phyloP scores from a whole-genome alignment of 306 rosid genomes.

The Inga leiocalycina region DNA sequence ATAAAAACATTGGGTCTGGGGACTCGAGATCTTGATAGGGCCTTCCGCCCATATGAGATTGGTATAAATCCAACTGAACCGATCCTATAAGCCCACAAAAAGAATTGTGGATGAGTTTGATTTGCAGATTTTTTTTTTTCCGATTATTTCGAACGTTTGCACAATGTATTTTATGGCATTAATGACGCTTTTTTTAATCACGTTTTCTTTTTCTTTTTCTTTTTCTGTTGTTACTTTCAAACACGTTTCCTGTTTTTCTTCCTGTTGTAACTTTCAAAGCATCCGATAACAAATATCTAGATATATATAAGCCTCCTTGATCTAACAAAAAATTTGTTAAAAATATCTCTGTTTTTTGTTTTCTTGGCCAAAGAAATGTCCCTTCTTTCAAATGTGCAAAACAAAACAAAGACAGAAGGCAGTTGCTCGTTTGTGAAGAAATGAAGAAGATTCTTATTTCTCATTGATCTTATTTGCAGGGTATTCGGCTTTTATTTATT shows the following conservation, averaged over 20 bases:
- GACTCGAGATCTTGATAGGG: neutral
- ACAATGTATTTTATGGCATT: neutral
- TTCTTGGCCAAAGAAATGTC: neutral
- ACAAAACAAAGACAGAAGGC: neutral
- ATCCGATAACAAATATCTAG: neutral
- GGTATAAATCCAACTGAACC: neutral
- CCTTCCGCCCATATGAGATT: neutral
- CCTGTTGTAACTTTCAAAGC: neutral
- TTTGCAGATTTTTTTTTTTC: neutral
- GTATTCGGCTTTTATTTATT: too few relatives aligned
- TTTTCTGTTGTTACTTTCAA: neutral
- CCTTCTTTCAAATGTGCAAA: neutral
- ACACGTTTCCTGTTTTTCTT: neutral
- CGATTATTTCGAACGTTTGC: neutral
- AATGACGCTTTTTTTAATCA: neutral
- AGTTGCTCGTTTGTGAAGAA: neutral
- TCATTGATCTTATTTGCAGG: neutral
- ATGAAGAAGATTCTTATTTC: neutral
- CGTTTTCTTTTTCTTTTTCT: neutral
- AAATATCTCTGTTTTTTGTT: neutral
- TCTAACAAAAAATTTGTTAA: neutral
- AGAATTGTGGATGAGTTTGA: neutral
- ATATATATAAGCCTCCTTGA: neutral
- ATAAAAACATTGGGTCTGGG: neutral
- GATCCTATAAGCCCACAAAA: neutral